A percentile compares a stretch with the other conserved stretches of the same genome.
These are phyloP conservation scores for Dryadomyces quercivorus DNA, from an alignment of 2,329 filamentous ascomycete species.

Conservation along the genomic window DNA sequence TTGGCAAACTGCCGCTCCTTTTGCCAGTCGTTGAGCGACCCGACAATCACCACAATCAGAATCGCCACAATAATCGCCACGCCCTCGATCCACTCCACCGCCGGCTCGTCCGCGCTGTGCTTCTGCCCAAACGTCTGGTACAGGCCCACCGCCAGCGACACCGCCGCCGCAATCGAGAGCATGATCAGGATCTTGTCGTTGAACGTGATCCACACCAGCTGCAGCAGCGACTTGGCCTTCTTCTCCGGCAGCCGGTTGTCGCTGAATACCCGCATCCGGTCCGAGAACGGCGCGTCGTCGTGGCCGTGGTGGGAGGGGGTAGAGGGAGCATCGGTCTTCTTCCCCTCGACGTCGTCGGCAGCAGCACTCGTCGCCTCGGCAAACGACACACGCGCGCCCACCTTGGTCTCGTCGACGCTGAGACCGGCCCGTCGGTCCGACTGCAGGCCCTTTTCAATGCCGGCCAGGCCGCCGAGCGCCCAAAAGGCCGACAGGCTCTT, in stretches of 20 bases:
- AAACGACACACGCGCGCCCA: conserved; percentile 58
- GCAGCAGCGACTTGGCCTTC: conserved; percentile 60
- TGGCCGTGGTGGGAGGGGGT: background rate
- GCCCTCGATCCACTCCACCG: conserved; percentile 69
- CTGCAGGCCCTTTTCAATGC: conserved; percentile 68
- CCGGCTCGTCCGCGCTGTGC: conserved; percentile 37
- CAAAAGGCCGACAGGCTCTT: conserved; percentile 77
- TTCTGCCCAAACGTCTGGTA: conserved; percentile 59
- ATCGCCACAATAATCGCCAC: conserved; percentile 76
- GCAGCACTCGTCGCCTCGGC: conserved; percentile 44
- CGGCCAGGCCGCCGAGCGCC: conserved; percentile 63
- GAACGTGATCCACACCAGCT: conserved; percentile 72
- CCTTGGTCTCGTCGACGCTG: conserved; percentile 58
- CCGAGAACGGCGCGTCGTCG: conserved; percentile 25
- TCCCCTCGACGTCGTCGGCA: conserved; percentile 14
- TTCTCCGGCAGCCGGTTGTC: conserved; percentile 64
- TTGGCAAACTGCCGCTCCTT: conserved; percentile 72
- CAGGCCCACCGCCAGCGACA: conserved; percentile 62
- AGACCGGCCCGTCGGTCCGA: conserved; percentile 62
- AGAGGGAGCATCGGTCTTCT: no score
- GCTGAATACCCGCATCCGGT: conserved; percentile 57
- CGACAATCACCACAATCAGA: conserved; percentile 62
- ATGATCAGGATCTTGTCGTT: conserved; percentile 73
- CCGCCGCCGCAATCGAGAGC: conserved; percentile 55
- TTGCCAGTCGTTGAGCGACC: conserved; percentile 67